A percentile compares a stretch with the other conserved stretches of the same genome.
Evolutionary conservation across 2,329 filamentous ascomycete species (phyloP).

Genomic region (Hymenoscyphus scutula): DNA sequence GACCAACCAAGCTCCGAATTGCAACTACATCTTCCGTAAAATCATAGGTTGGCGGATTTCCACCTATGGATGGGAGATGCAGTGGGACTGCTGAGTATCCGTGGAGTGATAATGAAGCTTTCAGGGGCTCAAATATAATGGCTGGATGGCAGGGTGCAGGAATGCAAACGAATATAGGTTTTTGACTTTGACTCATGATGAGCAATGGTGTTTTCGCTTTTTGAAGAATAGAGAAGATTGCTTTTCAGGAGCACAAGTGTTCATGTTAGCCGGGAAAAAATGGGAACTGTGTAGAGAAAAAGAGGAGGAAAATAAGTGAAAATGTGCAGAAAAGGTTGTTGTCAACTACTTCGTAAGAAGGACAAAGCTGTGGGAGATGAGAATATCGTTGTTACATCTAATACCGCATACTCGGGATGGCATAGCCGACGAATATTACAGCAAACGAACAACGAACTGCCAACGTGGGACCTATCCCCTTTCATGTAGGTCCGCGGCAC

Average conservation of each 20-base stretch:
- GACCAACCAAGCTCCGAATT: constrained; percentile 35
- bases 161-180: constrained; percentile 41
- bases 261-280: not conserved
- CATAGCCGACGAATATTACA: constrained; percentile 3
- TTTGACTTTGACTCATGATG: constrained; percentile 10
- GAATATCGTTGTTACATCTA: not conserved
- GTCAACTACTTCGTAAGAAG: not conserved
- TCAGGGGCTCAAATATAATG: constrained; percentile 39
- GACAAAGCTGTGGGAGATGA: not conserved
- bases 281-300: not conserved
- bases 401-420: not conserved
- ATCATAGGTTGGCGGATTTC: constrained; percentile 33
- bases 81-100: constrained; percentile 36
- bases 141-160: constrained; percentile 41
- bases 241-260: not conserved
- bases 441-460: not conserved
- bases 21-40: constrained; percentile 42
- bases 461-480: constrained; percentile 4
- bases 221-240: constrained; percentile 3
- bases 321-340: not conserved
- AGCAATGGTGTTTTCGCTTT: constrained; percentile 23
- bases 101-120: constrained; percentile 33
- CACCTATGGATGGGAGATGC: constrained; percentile 39
- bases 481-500: constrained; percentile 14
- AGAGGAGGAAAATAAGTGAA: not conserved